Percentiles rank a stretch among this genome's conserved stretches.
Evolutionary conservation across 2,329 filamentous ascomycete genomes (phyloP).

Genomic region (Dactylellina parvicollis): DNA sequence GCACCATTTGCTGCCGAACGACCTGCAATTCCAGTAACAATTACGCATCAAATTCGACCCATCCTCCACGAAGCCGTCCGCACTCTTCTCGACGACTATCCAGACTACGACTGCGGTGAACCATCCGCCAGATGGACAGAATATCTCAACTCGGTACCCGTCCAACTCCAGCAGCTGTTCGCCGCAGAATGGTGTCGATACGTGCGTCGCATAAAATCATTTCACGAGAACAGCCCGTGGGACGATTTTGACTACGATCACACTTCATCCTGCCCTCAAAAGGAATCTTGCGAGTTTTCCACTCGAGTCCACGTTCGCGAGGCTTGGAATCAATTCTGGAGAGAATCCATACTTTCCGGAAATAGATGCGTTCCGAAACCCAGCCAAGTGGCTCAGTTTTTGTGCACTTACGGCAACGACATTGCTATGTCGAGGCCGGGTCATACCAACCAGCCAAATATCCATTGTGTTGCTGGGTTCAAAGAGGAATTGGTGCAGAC

Average conservation of each 20-base stretch:
- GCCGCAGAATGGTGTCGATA: conserved; percentile 49
- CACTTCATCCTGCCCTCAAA: conserved; percentile 33
- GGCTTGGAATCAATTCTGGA: conserved; percentile 52
- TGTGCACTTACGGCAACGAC: conserved; percentile 50
- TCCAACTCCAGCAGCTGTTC: conserved; percentile 42
- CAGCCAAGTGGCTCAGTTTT: conserved; percentile 50
- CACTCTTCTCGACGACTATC: conserved; percentile 51
- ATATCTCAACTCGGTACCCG: conserved; percentile 48
- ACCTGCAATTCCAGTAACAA: conserved; percentile 24
- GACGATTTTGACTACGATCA: conserved; percentile 54
- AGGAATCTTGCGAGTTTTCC: conserved; percentile 45
- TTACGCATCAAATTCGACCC: conserved; percentile 42
- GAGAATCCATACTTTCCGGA: conserved; percentile 44
- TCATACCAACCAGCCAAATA: conserved; percentile 37
- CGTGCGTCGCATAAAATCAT: conserved; percentile 50
- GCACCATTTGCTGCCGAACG: conserved; percentile 44
- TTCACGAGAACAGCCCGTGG: conserved; percentile 53
- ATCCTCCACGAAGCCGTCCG: conserved; percentile 53
- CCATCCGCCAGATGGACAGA: conserved; percentile 40
- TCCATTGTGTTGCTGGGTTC: conserved; percentile 48
- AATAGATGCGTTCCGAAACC: conserved; percentile 53
- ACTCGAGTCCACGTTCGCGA: conserved; percentile 49
- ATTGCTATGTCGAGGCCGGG: not conserved
- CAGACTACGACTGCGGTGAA: conserved; percentile 54
- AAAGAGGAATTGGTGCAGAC: conserved; percentile 51